A percentile compares a stretch with the other conserved stretches of the same genome.
Evolutionary conservation across 2,329 filamentous ascomycete species (phyloP).

Genomic region (Arthrobotrys conoides): DNA sequence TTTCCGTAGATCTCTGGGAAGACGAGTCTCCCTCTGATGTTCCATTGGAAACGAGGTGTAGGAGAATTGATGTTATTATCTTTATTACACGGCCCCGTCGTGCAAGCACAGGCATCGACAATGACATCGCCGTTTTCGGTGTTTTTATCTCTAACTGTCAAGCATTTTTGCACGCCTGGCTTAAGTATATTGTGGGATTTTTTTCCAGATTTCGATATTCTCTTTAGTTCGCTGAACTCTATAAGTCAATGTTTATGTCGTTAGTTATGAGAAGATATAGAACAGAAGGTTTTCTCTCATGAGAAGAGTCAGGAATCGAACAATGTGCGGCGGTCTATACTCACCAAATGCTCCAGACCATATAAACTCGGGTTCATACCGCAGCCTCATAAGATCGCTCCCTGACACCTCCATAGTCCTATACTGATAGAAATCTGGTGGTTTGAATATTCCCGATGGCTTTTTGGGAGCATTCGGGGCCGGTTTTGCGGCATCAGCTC

Average conservation of each 20-base stretch:
- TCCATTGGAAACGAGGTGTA: constrained; percentile 35
- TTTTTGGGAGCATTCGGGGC: background rate
- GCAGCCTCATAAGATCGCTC: background rate
- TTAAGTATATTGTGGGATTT: constrained; percentile 10
- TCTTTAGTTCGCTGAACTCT: background rate
- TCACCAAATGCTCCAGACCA: constrained; percentile 38
- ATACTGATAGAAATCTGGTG: background rate
- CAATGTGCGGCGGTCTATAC: background rate
- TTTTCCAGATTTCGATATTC: background rate
- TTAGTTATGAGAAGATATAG: background rate
- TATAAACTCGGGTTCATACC: background rate
- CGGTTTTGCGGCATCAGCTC: background rate
- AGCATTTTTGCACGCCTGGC: background rate
- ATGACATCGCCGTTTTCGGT: background rate
- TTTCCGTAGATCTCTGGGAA: background rate
- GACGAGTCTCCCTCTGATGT: constrained; percentile 5
- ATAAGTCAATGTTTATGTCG: background rate
- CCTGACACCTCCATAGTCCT: too few relatives aligned
- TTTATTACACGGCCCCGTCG: constrained; percentile 18
- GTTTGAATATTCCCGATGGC: background rate
- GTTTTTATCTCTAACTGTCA: background rate
- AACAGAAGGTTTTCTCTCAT: background rate
- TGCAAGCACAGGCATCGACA: constrained; percentile 5
- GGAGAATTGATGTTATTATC: constrained; percentile 41
- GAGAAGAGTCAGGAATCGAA: background rate